Conservation (phyloP, 345 rosid genomes). For the Hirschfeldia incana region DNA sequence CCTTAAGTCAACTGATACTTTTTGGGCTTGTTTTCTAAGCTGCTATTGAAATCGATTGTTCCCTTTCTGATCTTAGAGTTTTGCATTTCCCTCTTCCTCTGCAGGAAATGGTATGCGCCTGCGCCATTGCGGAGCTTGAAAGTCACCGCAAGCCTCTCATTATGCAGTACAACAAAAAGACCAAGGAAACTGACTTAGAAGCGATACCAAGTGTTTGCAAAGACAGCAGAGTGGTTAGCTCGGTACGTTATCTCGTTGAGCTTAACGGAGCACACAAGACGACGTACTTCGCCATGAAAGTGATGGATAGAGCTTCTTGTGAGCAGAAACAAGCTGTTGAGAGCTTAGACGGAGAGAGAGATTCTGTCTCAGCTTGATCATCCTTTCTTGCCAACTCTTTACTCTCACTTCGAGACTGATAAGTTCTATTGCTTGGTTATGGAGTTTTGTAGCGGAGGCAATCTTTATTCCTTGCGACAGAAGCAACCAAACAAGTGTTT, state of each 20-base stretch:
- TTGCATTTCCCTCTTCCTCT: no score
- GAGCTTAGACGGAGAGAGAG: conserved; percentile 74
- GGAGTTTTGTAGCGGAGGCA: no score
- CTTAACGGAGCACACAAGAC: conserved; percentile 49
- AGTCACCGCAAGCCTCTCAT: conserved; percentile 81
- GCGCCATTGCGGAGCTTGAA: no score
- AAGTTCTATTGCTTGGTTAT: no score
- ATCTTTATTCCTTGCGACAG: no score
- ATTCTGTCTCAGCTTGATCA: not conserved
- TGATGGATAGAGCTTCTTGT: conserved; percentile 74
- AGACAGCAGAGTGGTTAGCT: conserved; percentile 68
- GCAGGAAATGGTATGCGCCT: no score
- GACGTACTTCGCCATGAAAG: conserved; percentile 75
- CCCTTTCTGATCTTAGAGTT: no score
- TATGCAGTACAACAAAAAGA: conserved; percentile 37
- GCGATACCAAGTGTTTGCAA: conserved; percentile 67
- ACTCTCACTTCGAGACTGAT: not conserved
- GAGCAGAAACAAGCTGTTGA: conserved; percentile 60
- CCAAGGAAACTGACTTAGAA: conserved; percentile 34
- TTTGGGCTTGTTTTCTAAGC: conserved; percentile 4
- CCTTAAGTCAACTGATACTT: conserved; percentile 12
- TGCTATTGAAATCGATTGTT: not conserved
- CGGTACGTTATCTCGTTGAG: conserved; percentile 63
- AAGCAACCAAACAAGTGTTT: no score
- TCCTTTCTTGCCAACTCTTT: no score